Base-by-base conservation (phyloP, 768 basidiomycete species). In the Pisolithus marmoratus region DNA sequence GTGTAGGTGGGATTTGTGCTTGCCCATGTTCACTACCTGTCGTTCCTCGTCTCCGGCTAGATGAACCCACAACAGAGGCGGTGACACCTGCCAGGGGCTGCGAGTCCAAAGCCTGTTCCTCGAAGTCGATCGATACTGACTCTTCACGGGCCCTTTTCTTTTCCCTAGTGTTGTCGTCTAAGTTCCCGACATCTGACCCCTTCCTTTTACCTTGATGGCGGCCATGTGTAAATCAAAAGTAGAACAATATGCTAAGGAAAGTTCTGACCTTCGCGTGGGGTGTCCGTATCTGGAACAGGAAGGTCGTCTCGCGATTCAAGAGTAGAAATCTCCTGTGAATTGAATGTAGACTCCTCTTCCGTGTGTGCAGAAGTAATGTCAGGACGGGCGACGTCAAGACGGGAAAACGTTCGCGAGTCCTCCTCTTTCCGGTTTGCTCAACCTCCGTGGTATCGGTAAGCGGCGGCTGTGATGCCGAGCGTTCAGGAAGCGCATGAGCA, bases 51-150 rank as follows among this genome's bases (percentile, higher is more conserved):
- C 49, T 60, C 38, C 61, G 68, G 5, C 57, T 38, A 17, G 43
- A 53, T 36, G 60, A 29, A 31, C n/a, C 24, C 17, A 50, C 62
- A 60, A 42, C 23, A 11, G 38, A 36, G 23, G 17, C 42, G 38
- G 37, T 26, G 26, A 29, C 31, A 20, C 36, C 59, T 23, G 29
- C 4, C 20, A 34, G 14, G 27, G 6, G 31, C 17, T 6, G 14
- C 29, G 19, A 19, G 19, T 36, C 34, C 58, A 22, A 29, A 78
- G 81, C 70, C 60, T 74, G 70, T 27, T 87, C 87, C 8, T 67
- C 67, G n/a, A 52, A 31, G 2, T 70, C 68, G 24, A 53, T 52
- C 1, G 58, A 38, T 9, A 40, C 44, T 6, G 63, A 60, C 14
- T 63, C 63, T 3, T 63, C 65, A 2, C 65, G 65, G 52, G 49